Evolutionary conservation across 1,139 yeast genomes (phyloP), one percentile per base, ranked within the genome.

Genomic region (Lodderomyces oxycetoniae): DNA sequence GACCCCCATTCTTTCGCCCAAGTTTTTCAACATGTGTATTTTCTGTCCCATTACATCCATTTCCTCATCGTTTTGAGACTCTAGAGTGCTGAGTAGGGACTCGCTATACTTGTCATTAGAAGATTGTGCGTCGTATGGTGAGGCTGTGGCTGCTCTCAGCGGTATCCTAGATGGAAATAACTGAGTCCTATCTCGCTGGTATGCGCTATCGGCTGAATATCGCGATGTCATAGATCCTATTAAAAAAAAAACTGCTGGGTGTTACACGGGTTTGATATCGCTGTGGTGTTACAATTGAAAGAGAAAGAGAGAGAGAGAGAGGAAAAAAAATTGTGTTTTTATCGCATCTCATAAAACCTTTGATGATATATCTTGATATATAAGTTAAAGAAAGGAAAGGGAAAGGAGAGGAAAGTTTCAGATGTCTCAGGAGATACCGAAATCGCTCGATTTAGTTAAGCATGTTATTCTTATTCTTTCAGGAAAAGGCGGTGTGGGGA

Each of bases 51-150:
- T 80, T 11, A 71, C 58, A 34, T 77, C 77, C 53, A 84, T 59
- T 40, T 86, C 88, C 27, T 82, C 88, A 43, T 86, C 86, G 48
- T 82, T 82, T 53, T 89, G 96, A 10, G 88, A 74, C 53, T 89
- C 97, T 34, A 88, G 61, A 31, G 87, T 77, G 63, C 81, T 66
- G 49, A 79, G 69, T 39, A 77, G 70, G 35, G 85, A 74, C 42
- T 74, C 74, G 46, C 66, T 63, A 43, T 74, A 76, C 41, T 67
- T 66, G 28, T 72, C 70, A 24, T 57, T 47, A 4, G 32, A 19
- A 5, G 26, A 16, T 6, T 19, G 16, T 17, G 32, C 20, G 21
- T 74, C 77, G 48, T 77, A 78, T 2, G 85, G 84, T n/a, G 71
- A 65, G 8, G 46, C 37, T 8, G 71, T 23, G 14, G 28, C 12